A percentile compares a stretch with the other conserved stretches of the same genome.
Evolutionary conservation across 176 grass and related monocot species (phyloP).

Genomic region (Eragrostis nindensis): DNA sequence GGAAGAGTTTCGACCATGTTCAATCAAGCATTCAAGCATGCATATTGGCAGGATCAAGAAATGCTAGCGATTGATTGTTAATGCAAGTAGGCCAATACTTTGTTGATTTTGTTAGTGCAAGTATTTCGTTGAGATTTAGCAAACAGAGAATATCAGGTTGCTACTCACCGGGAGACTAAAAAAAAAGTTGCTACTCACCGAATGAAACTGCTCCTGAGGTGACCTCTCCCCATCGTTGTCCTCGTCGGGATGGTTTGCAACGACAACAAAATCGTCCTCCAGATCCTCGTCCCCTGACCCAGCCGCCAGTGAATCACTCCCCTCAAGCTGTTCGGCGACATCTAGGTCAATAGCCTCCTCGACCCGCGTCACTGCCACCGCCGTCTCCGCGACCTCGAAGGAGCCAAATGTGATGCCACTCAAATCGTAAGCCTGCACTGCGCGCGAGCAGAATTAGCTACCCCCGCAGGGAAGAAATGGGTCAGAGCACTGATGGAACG

Average conservation of each 20-base stretch:
- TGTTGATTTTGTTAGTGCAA: neutral
- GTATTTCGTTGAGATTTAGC: neutral
- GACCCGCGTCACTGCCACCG: neutral
- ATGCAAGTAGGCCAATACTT: neutral
- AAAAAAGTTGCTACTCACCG: no score
- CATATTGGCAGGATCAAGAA: neutral
- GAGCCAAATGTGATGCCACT: constrained; percentile 39
- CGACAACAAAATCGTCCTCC: constrained; percentile 85
- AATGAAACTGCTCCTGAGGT: constrained; percentile 56
- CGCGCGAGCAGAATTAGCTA: neutral
- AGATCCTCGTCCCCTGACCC: constrained; percentile 58
- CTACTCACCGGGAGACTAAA: no score
- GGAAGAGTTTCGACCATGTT: neutral
- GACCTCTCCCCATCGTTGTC: constrained; percentile 7
- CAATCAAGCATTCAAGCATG: neutral
- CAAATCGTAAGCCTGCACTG: constrained; percentile 72
- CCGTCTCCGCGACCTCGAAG: constrained; percentile 29
- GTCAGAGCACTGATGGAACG: neutral
- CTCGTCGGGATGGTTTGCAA: constrained; percentile 59
- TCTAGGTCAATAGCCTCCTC: constrained; percentile 67
- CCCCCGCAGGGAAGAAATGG: neutral
- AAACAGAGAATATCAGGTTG: neutral
- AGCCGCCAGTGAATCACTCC: constrained; percentile 37
- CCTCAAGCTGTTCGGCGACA: constrained; percentile 62
- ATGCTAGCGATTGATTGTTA: neutral